Percentiles rank a stretch among this genome's conserved stretches.
phyloP scores from a whole-genome alignment of 257 asterid species.

The Mentha longifolia region DNA sequence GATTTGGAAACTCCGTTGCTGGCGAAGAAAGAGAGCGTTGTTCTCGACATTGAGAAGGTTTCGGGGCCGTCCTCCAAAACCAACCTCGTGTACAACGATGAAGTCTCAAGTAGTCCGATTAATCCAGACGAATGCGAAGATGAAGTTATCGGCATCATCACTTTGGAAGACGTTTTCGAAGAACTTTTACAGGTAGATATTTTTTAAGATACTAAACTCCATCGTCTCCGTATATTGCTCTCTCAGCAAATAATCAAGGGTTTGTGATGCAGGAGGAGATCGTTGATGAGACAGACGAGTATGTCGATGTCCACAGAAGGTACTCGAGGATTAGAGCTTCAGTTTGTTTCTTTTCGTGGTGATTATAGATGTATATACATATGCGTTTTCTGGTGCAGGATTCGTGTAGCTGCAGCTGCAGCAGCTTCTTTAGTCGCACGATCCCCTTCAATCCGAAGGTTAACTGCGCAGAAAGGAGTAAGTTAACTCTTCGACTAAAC shows the following conservation, averaged over 20 bases:
- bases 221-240: not conserved
- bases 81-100: constrained; percentile 41
- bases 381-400: constrained; percentile 46
- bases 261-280: constrained; percentile 73
- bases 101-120: constrained; percentile 35
- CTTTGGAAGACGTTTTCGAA: constrained; percentile 96
- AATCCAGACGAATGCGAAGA: constrained; percentile 76
- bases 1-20: constrained; percentile 58
- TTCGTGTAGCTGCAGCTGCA: constrained; percentile 96
- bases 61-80: constrained; percentile 42
- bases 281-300: constrained; percentile 95
- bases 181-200: constrained; percentile 87
- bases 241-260: not conserved
- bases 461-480: constrained; percentile 61
- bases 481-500: constrained; percentile 32
- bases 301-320: constrained; percentile 93
- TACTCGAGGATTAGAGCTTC: constrained; percentile 29
- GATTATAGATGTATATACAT: too few relatives aligned
- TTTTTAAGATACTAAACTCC: not conserved
- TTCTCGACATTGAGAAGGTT: constrained; percentile 62
- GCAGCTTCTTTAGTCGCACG: constrained; percentile 91
- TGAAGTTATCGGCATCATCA: constrained; percentile 87
- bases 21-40: constrained; percentile 44
- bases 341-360: constrained; percentile 13
- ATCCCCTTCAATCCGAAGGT: constrained; percentile 78